These are phyloP conservation scores for Nicotiana undulata DNA, from an alignment of 257 asterid species.

Conservation along the genomic window DNA sequence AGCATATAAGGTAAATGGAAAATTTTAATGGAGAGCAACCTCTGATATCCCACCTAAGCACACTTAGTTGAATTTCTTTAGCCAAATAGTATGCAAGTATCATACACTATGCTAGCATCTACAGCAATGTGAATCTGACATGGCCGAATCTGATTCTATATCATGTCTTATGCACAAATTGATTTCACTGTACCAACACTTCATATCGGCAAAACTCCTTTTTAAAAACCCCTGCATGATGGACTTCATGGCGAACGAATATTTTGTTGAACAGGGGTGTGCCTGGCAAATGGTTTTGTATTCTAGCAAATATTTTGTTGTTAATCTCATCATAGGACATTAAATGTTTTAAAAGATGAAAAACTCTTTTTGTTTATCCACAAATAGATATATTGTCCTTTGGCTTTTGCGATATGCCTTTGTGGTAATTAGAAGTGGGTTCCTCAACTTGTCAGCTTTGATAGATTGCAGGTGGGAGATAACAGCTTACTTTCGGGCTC, in stretches of 20 bases:
- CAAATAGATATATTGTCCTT: background rate
- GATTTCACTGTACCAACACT: background rate
- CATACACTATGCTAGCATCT: background rate
- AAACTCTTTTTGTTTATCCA: background rate
- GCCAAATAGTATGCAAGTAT: background rate
- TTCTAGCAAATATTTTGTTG: background rate
- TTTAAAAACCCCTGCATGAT: background rate
- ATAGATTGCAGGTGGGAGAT: constrained; percentile 95
- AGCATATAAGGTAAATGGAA: background rate
- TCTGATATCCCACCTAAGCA: background rate
- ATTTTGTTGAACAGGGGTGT: background rate
- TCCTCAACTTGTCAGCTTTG: background rate
- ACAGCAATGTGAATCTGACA: background rate
- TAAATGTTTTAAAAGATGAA: background rate
- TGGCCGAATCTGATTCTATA: background rate
- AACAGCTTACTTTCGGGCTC: constrained; percentile 57
- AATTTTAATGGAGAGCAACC: background rate
- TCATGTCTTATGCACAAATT: background rate
- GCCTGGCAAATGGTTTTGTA: background rate
- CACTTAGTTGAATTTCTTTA: background rate
- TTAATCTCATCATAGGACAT: background rate
- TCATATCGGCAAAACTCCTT: background rate
- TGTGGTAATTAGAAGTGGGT: background rate
- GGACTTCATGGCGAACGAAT: background rate
- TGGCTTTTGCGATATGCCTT: background rate